Evolutionary conservation across 768 basidiomycete species (phyloP).

Genomic region (Naganishia onofrii): DNA sequence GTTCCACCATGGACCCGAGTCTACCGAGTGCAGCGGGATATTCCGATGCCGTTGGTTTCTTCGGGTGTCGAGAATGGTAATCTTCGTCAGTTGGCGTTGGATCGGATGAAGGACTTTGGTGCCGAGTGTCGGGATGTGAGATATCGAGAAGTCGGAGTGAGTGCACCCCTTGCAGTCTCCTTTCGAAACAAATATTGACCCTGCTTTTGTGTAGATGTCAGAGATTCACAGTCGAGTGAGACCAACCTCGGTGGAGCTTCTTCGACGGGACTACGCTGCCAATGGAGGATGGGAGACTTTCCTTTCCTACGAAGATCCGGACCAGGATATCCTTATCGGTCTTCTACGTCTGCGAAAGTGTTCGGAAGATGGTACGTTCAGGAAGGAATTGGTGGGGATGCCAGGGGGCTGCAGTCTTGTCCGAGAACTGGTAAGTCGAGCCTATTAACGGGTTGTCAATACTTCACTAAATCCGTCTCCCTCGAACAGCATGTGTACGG

Average conservation of each 20-base stretch:
- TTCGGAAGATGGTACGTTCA: slow-evolving; percentile 93
- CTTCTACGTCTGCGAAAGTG: slow-evolving; percentile 88
- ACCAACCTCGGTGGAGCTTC: slow-evolving; percentile 89
- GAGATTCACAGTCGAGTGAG: slow-evolving; percentile 98
- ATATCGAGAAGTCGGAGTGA: slow-evolving; percentile 93
- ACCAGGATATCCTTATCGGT: slow-evolving; percentile 91
- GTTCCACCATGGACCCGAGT: slow-evolving; percentile 99
- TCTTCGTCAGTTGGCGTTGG: slow-evolving; percentile 88
- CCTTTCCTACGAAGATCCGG: slow-evolving; percentile 96
- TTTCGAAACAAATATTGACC: slow-evolving; percentile 18
- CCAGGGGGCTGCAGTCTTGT: slow-evolving; percentile 80
- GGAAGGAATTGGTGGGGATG: slow-evolving; percentile 75
- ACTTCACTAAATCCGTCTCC: neutral
- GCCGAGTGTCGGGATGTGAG: slow-evolving; percentile 95
- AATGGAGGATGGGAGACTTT: slow-evolving; percentile 99
- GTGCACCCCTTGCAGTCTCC: slow-evolving; percentile 46
- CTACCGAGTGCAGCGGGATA: slow-evolving; percentile 98
- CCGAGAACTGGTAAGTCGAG: slow-evolving; percentile 66
- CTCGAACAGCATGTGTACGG: slow-evolving; percentile 68
- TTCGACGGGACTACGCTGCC: slow-evolving; percentile 90
- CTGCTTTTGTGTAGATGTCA: slow-evolving; percentile 67
- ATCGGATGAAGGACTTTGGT: slow-evolving; percentile 98
- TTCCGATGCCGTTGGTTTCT: slow-evolving; percentile 90
- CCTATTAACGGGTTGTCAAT: neutral
- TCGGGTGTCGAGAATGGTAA: slow-evolving; percentile 99